These are phyloP conservation scores for Boeremia lycopersici DNA, from an alignment of 2,329 filamentous ascomycete species.

Conservation along the genomic window DNA sequence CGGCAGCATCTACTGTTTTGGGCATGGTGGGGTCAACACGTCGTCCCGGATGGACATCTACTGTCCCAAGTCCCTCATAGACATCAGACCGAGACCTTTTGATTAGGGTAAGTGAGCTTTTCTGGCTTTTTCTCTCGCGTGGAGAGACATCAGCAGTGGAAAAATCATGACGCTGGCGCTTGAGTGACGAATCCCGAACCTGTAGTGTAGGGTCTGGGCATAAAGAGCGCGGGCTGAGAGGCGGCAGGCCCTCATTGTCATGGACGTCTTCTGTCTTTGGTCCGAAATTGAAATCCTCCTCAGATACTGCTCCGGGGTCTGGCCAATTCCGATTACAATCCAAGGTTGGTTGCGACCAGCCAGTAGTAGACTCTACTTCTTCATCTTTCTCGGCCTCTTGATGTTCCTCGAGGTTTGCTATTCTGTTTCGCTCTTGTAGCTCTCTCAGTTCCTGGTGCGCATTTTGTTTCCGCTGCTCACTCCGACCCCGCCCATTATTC, in stretches of 20 bases:
- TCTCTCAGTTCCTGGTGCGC: neutral
- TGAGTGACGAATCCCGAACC: neutral
- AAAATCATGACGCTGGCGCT: constrained; percentile 3
- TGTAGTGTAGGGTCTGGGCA: neutral
- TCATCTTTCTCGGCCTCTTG: neutral
- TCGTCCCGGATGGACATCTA: neutral
- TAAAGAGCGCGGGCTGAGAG: constrained; percentile 1
- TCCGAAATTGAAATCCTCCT: constrained; percentile 5
- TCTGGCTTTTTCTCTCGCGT: neutral
- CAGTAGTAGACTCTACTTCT: neutral
- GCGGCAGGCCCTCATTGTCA: neutral
- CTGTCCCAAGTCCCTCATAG: neutral
- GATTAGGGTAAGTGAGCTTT: neutral
- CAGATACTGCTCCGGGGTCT: neutral
- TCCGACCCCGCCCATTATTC: no score
- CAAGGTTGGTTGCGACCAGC: neutral
- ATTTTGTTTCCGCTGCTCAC: no score
- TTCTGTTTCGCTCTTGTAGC: neutral
- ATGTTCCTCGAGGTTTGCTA: neutral
- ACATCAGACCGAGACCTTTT: neutral
- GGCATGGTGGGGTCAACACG: neutral
- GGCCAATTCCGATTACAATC: neutral
- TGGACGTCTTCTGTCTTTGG: neutral
- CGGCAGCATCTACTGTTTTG: neutral
- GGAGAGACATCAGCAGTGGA: neutral